These are phyloP conservation scores for Mycosphaerella arachidis DNA, from an alignment of 2,329 filamentous ascomycete genomes.

Conservation along the genomic window DNA sequence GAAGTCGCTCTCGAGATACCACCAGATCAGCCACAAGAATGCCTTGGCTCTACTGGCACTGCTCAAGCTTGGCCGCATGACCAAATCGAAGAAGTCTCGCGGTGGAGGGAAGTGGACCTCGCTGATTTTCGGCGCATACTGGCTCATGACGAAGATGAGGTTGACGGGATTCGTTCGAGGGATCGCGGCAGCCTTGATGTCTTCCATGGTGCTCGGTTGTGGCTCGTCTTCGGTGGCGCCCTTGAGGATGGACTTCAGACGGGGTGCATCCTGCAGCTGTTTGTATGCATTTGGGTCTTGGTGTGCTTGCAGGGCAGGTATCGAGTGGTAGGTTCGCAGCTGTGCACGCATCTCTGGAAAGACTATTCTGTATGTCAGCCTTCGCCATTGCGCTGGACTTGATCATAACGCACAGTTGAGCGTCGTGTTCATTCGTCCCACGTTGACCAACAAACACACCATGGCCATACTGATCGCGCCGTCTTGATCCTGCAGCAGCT, in stretches of 20 bases:
- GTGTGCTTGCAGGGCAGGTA: slow-evolving; percentile 89
- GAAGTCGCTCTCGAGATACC: slow-evolving; percentile 95
- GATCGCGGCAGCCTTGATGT: slow-evolving; percentile 64
- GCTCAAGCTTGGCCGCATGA: slow-evolving; percentile 82
- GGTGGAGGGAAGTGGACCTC: slow-evolving; percentile 83
- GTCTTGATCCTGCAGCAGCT: slow-evolving; percentile 84
- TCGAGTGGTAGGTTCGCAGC: slow-evolving; percentile 94
- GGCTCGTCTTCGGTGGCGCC: slow-evolving; percentile 87
- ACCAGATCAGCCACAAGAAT: slow-evolving; percentile 99
- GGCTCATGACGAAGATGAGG: slow-evolving; percentile 88
- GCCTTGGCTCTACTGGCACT: slow-evolving; percentile 79
- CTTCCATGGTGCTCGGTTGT: slow-evolving; percentile 78
- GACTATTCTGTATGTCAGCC: slow-evolving; percentile 53
- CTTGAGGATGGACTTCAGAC: slow-evolving; percentile 94
- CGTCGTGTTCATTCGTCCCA: slow-evolving; percentile 98
- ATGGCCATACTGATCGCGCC: slow-evolving; percentile 98
- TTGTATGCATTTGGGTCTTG: slow-evolving; percentile 97
- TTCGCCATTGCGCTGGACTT: not conserved
- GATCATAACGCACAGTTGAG: slow-evolving; percentile 70
- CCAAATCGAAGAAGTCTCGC: slow-evolving; percentile 90
- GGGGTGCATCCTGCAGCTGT: slow-evolving; percentile 91
- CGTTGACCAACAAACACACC: slow-evolving; percentile 95
- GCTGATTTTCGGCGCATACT: slow-evolving; percentile 84
- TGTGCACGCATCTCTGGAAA: slow-evolving; percentile 99
- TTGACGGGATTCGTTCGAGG: slow-evolving; percentile 96